Percentiles rank a stretch among this genome's conserved stretches.
Conservation (phyloP, 768 basidiomycete genomes). For the Myochromella boudieri region DNA sequence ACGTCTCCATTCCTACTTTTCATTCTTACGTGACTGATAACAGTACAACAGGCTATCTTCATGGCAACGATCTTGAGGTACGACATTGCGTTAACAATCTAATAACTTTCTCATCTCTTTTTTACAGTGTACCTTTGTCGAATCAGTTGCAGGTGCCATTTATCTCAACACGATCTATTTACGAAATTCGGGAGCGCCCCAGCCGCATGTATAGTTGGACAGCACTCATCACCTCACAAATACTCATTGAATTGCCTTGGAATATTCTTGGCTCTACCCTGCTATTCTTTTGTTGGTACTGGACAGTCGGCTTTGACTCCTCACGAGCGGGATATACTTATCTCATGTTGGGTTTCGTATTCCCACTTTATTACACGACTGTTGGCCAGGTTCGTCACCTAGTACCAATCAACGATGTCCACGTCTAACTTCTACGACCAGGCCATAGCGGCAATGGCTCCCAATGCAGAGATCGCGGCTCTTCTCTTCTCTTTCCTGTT, state of each 20-base stretch:
- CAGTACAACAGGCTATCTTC: constrained; percentile 43
- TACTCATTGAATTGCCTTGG: constrained; percentile 61
- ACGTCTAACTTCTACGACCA: constrained; percentile 38
- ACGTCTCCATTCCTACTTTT: constrained; percentile 23
- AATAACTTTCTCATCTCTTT: constrained; percentile 4
- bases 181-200: constrained; percentile 67
- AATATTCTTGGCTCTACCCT: constrained; percentile 57
- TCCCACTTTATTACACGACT: constrained; percentile 60
- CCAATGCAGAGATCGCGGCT: constrained; percentile 54
- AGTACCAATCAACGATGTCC: no score
- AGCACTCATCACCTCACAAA: constrained; percentile 52
- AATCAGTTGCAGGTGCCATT: constrained; percentile 67
- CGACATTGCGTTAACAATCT: background rate
- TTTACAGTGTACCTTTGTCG: constrained; percentile 45
- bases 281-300: constrained; percentile 70
- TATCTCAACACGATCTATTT: constrained; percentile 57
- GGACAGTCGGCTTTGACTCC: constrained; percentile 61
- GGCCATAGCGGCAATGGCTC: constrained; percentile 57
- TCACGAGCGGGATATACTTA: constrained; percentile 60
- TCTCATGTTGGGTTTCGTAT: constrained; percentile 52
- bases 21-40: background rate
- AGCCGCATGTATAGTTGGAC: constrained; percentile 69
- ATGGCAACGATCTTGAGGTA: constrained; percentile 50
- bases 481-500: constrained; percentile 53
- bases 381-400: constrained; percentile 43